Evolutionary conservation across 2,329 filamentous ascomycete species (phyloP), one percentile per base, ranked within the genome.

Genomic region (Cytospora piceicola): DNA sequence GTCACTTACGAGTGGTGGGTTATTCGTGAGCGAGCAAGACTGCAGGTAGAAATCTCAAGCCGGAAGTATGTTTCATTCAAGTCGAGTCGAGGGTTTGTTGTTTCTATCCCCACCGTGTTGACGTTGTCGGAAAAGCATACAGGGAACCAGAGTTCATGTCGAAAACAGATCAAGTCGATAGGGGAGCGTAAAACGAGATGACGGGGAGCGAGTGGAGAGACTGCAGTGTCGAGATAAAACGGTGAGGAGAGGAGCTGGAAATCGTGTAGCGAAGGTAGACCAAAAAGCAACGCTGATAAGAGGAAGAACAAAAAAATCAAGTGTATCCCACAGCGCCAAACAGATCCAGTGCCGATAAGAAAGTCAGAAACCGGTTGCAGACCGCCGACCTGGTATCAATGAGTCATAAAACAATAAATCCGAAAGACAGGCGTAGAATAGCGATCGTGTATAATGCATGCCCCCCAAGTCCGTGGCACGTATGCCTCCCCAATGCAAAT

Each of bases 311-410:
- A 54, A 14, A 54, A 42, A 2, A 42, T 42, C 60, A 46, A 24
- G 14, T 20, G 15, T 51, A 60, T 51, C 59, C 49, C 64, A 54
- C 52, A 66, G 61, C 60, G 60, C 64, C 60, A 51, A 60, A 46
- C 22, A 61, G 17, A 32, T 11, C 36, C 51, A 49, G 36, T 52
- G 51, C 34, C 42, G 11, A n/a, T n/a, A n/a, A 39, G 32, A 49
- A 49, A 49, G 46, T 49, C 46, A 49, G n/a, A 49, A 49, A 49
- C 51, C 32, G 62, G 62, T 34, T 60, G 20, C 64, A 66, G 61
- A 63, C 55, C 63, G 66, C 66, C 66, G 63, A 63, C 66, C 63
- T 66, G 66, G 66, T 66, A 66, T 66, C 63, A 67, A 65, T 63
- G 55, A 57, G 27, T 62, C 63, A 39, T 59, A 34, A 64, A 56